Conservation (phyloP, 805 yeast species). For the Millerago galiae region DNA sequence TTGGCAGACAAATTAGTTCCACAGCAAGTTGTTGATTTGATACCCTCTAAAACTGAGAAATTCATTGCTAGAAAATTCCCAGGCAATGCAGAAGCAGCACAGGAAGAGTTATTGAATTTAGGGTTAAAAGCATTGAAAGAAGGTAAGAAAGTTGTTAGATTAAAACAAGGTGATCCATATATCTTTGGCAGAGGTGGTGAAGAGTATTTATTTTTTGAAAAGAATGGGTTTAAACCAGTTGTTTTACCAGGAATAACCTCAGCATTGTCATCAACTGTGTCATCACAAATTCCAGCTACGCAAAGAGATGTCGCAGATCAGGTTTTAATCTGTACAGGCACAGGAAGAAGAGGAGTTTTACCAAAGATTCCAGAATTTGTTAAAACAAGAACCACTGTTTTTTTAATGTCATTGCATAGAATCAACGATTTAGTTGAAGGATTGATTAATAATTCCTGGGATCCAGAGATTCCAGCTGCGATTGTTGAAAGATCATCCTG, state of each 20-base stretch:
- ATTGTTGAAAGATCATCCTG: slow-evolving; percentile 89
- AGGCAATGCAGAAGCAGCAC: slow-evolving; percentile 94
- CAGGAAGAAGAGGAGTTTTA: slow-evolving; percentile 80
- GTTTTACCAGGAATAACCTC: slow-evolving; percentile 89
- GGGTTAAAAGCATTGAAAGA: slow-evolving; percentile 59
- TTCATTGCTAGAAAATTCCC: slow-evolving; percentile 93
- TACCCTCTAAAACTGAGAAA: slow-evolving; percentile 69
- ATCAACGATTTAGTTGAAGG: slow-evolving; percentile 43
- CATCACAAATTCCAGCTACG: slow-evolving; percentile 81
- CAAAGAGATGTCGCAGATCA: slow-evolving; percentile 91
- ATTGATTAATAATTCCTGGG: slow-evolving; percentile 58
- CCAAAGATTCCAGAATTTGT: slow-evolving; percentile 76
- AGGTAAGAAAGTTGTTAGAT: slow-evolving; percentile 77
- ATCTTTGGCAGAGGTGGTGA: slow-evolving; percentile 97
- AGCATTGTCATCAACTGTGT: slow-evolving; percentile 81
- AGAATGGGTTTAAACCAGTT: slow-evolving; percentile 61
- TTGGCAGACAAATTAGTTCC: slow-evolving; percentile 93
- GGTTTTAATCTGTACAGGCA: slow-evolving; percentile 88
- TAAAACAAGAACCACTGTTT: slow-evolving; percentile 70
- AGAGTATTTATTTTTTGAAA: slow-evolving; percentile 64
- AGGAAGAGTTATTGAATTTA: slow-evolving; percentile 67
- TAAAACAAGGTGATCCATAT: slow-evolving; percentile 96
- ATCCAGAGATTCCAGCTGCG: slow-evolving; percentile 65
- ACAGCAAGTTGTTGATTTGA: slow-evolving; percentile 70
- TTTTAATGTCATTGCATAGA: slow-evolving; percentile 86